Conservation (phyloP, 441 rosid genomes). For the Syzygium syzygioides region DNA sequence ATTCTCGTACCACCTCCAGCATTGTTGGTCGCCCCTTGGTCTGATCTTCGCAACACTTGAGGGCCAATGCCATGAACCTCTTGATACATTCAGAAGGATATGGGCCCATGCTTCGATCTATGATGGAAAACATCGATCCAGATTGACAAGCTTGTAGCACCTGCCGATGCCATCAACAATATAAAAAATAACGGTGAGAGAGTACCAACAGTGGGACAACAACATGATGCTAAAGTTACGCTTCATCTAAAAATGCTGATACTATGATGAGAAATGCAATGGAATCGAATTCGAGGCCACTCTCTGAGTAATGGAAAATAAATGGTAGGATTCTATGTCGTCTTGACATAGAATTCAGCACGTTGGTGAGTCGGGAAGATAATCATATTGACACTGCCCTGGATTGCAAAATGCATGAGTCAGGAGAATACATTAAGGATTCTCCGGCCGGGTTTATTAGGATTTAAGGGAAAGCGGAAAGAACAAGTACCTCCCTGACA, state of each 20-base stretch:
- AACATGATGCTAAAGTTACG: neutral
- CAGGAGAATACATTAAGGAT: neutral
- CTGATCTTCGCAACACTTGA: conserved; percentile 11
- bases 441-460: neutral
- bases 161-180: conserved; percentile 5
- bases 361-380: neutral
- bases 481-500: conserved; percentile 8
- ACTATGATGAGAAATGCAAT: neutral
- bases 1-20: conserved; percentile 16
- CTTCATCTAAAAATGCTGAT: neutral
- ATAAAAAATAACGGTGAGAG: neutral
- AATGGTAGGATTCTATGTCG: neutral
- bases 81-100: conserved; percentile 5
- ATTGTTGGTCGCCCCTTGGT: conserved; percentile 5
- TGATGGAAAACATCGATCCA: conserved; percentile 20
- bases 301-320: neutral
- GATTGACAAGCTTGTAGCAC: conserved; percentile 11
- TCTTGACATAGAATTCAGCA: neutral
- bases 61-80: conserved; percentile 7
- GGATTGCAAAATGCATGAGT: neutral
- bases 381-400: neutral
- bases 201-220: neutral
- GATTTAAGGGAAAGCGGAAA: neutral
- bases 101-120: conserved; percentile 7
- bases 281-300: neutral